phyloP scores from a whole-genome alignment of 2,329 filamentous ascomycete species.

The Colletotrichum godetiae region DNA sequence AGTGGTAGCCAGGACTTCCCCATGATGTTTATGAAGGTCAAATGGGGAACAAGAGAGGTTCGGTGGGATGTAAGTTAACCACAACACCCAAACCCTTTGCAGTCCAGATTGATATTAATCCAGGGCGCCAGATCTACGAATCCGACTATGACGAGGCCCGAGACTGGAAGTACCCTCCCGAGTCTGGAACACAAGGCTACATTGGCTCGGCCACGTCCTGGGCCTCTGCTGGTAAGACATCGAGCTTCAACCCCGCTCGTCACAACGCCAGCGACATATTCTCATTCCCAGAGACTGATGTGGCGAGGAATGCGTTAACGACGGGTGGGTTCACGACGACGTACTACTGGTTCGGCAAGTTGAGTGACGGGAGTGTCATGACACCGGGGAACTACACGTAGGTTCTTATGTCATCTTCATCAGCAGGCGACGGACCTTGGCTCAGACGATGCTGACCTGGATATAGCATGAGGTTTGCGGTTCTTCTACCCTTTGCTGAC shows the following conservation, averaged over 20 bases:
- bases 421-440: not conserved
- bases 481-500: constrained; percentile 19
- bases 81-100: too few relatives aligned
- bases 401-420: not conserved
- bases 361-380: constrained; percentile 53
- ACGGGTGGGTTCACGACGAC: constrained; percentile 43
- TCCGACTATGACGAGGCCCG: constrained; percentile 50
- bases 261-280: constrained; percentile 52
- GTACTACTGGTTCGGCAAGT: constrained; percentile 56
- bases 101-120: not conserved
- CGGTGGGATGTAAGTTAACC: constrained; percentile 37
- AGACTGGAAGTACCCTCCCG: constrained; percentile 55
- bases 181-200: constrained; percentile 49
- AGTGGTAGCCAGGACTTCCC: constrained; percentile 35
- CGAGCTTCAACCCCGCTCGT: constrained; percentile 45
- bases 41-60: constrained; percentile 39
- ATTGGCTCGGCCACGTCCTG: constrained; percentile 52
- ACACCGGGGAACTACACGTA: constrained; percentile 54
- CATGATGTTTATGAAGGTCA: constrained; percentile 35
- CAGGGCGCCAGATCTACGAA: constrained; percentile 48
- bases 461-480: constrained; percentile 24
- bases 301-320: constrained; percentile 42
- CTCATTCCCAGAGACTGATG: constrained; percentile 45
- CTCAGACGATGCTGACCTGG: too few relatives aligned
- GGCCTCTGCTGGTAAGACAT: constrained; percentile 40